These are phyloP conservation scores for Boletus sp. DNA, from an alignment of 768 basidiomycete genomes.

Conservation along the genomic window DNA sequence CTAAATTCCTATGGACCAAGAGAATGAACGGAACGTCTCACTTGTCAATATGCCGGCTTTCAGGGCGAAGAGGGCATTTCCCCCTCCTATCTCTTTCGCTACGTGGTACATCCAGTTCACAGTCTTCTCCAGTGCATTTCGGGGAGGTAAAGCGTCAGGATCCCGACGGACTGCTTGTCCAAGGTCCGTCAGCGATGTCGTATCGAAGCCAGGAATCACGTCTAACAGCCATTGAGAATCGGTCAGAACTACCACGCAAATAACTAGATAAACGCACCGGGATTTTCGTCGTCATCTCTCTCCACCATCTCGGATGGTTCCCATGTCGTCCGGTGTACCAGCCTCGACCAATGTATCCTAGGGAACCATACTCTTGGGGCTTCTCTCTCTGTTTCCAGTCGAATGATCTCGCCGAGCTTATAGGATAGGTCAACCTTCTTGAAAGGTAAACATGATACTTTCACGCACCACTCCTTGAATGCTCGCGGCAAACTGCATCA, in stretches of 20 bases:
- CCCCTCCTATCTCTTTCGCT: constrained; percentile 42
- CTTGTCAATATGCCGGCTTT: constrained; percentile 68
- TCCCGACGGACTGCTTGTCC: constrained; percentile 58
- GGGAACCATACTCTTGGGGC: constrained; percentile 58
- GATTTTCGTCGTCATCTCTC: constrained; percentile 66
- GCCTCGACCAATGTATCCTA: constrained; percentile 24
- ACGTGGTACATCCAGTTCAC: constrained; percentile 45
- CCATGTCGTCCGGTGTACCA: constrained; percentile 45
- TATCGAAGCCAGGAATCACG: constrained; percentile 54
- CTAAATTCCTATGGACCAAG: not conserved
- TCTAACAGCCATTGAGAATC: constrained; percentile 30
- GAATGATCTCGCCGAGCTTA: constrained; percentile 56
- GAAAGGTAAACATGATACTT: not conserved
- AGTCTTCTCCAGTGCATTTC: constrained; percentile 51
- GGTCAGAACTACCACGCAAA: not conserved
- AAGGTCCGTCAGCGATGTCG: constrained; percentile 43
- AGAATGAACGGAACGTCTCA: constrained; percentile 23
- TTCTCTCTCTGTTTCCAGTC: constrained; percentile 48
- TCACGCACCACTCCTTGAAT: constrained; percentile 36
- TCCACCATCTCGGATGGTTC: constrained; percentile 43
- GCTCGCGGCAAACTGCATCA: constrained; percentile 36
- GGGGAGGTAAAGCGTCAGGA: constrained; percentile 71
- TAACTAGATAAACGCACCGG: constrained; percentile 33
- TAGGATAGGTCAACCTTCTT: not conserved
- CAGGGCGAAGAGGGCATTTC: constrained; percentile 65